These are phyloP conservation scores for Fraxinus angustifolia DNA, from an alignment of 305 asterid genomes.

Conservation along the genomic window DNA sequence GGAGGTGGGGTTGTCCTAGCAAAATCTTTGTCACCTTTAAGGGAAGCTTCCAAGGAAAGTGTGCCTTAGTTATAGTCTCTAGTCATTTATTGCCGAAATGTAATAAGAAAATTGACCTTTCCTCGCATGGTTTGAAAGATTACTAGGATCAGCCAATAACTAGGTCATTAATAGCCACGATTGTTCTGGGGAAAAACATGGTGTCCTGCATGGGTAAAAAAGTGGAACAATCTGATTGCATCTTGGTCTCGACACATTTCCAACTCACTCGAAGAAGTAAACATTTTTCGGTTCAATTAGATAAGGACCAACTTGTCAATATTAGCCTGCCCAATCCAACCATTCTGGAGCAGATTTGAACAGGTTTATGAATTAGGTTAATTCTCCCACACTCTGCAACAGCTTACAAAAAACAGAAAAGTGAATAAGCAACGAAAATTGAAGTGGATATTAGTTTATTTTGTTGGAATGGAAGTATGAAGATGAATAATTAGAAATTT, in stretches of 20 bases:
- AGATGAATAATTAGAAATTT: not conserved
- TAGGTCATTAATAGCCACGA: not conserved
- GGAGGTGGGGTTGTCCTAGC: not conserved
- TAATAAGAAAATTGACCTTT: not conserved
- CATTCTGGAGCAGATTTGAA: not conserved
- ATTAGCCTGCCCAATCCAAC: not conserved
- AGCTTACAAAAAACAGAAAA: not conserved
- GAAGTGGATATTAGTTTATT: not conserved
- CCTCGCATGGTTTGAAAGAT: not conserved
- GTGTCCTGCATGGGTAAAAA: not conserved
- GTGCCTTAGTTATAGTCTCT: not conserved
- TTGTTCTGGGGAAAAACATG: not conserved
- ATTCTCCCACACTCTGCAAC: not conserved
- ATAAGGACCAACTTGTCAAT: not conserved
- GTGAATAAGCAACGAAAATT: not conserved
- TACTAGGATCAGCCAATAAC: not conserved
- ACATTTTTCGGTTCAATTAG: not conserved
- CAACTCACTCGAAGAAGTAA: not conserved
- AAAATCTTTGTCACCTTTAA: not conserved
- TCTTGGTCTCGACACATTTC: not conserved
- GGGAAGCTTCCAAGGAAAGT: not conserved
- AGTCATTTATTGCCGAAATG: not conserved
- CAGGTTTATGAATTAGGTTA: not conserved
- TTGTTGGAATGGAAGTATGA: not conserved
- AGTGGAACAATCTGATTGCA: not conserved